phyloP scores from a whole-genome alignment of 2,329 filamentous ascomycete species.

The Penicillium brasilianum region DNA sequence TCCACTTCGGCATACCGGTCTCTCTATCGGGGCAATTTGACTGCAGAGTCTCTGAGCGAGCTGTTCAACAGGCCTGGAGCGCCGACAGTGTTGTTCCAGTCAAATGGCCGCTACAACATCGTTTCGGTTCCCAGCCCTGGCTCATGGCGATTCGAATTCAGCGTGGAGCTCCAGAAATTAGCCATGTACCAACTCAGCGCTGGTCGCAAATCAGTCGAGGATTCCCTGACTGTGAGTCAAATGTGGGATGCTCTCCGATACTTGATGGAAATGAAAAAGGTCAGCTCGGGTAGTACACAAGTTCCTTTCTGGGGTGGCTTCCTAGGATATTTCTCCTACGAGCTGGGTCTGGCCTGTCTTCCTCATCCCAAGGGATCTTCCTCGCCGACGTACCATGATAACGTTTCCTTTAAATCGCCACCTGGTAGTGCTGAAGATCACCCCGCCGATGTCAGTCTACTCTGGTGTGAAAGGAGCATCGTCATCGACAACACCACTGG shows the following conservation, averaged over 20 bases:
- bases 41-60: constrained; percentile 43
- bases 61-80: constrained; percentile 38
- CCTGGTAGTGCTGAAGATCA: constrained; percentile 30
- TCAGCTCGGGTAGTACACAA: constrained; percentile 39
- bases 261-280: constrained; percentile 48
- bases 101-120: constrained; percentile 45
- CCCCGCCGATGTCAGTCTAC: constrained; percentile 73
- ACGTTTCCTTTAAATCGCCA: constrained; percentile 25
- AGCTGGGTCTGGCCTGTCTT: constrained; percentile 69
- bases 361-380: constrained; percentile 53
- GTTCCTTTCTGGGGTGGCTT: constrained; percentile 79
- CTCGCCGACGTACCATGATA: constrained; percentile 25
- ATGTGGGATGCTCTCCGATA: constrained; percentile 45
- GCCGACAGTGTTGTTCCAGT: constrained; percentile 50
- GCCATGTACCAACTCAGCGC: constrained; percentile 29
- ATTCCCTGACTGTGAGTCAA: constrained; percentile 28
- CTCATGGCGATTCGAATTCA: constrained; percentile 47
- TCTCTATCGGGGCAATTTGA: constrained; percentile 30
- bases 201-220: constrained; percentile 21
- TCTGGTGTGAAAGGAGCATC: constrained; percentile 77
- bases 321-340: constrained; percentile 83
- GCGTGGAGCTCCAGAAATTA: constrained; percentile 30
- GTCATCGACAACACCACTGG: constrained; percentile 73
- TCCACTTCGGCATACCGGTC: constrained; percentile 32
- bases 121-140: constrained; percentile 43